phyloP scores from a whole-genome alignment of 768 basidiomycete species.

The Pholiota conissans region DNA sequence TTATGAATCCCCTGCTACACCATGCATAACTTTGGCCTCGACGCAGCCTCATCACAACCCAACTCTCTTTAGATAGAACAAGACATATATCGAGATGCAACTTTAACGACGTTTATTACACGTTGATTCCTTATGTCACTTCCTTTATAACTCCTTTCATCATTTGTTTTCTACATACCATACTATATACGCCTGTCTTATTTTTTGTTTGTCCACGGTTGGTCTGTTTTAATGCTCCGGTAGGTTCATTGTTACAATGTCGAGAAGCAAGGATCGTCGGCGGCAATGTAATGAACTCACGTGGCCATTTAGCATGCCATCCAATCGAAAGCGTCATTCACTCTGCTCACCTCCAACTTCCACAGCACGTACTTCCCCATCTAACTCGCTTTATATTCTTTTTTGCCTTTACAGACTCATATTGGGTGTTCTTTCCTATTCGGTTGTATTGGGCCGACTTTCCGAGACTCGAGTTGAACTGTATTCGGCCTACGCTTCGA shows the following conservation, averaged over 20 bases:
- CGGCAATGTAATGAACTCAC: constrained; percentile 1
- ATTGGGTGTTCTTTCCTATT: neutral
- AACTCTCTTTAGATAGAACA: neutral
- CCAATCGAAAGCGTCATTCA: neutral
- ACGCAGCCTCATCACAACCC: neutral
- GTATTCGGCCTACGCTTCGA: neutral
- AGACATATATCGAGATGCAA: neutral
- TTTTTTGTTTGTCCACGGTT: neutral
- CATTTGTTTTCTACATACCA: no score
- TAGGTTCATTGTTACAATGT: neutral
- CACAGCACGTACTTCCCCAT: neutral
- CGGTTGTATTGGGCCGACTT: neutral
- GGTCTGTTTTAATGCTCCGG: neutral
- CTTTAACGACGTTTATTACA: neutral
- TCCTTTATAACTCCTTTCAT: neutral
- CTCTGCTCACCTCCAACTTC: neutral
- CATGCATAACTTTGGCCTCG: neutral
- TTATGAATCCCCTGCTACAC: neutral
- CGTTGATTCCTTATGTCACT: neutral
- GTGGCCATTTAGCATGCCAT: neutral
- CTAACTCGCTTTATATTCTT: neutral
- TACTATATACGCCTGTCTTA: neutral
- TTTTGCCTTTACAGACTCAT: neutral
- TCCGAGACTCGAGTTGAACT: neutral
- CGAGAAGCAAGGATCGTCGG: neutral